Conservation (phyloP, 1,284 basidiomycete genomes). For the Tilletiaria anomala region DNA sequence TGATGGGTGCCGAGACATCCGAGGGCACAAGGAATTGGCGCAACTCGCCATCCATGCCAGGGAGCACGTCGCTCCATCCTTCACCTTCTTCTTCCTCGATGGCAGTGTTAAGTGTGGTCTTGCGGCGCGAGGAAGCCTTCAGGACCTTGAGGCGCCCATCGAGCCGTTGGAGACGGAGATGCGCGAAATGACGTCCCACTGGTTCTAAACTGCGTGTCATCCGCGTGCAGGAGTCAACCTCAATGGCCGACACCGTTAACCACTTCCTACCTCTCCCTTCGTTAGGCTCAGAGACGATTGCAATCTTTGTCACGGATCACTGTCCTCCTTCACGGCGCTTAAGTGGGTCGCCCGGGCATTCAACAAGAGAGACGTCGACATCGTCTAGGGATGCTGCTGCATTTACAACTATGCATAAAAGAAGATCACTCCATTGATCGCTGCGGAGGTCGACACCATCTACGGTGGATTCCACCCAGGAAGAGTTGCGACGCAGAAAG, state of each 20-base stretch:
- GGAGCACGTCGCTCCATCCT: too few relatives aligned
- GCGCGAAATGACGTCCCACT: conserved; percentile 1
- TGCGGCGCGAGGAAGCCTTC: too few relatives aligned
- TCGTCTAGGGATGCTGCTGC: conserved; percentile 5
- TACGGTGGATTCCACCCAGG: conserved; percentile 5
- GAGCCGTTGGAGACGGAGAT: conserved; percentile 4
- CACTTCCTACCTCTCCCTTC: conserved; percentile 4
- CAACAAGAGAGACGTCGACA: conserved; percentile 3
- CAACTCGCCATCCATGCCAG: too few relatives aligned
- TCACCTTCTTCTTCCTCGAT: too few relatives aligned
- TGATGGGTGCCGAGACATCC: too few relatives aligned
- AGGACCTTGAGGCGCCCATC: too few relatives aligned
- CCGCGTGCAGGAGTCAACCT: conserved; percentile 2
- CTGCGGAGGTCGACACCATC: conserved; percentile 5
- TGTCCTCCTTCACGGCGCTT: conserved; percentile 1
- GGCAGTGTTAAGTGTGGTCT: too few relatives aligned
- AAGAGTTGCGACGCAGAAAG: background rate
- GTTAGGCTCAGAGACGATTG: conserved; percentile 4
- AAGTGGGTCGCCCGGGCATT: conserved; percentile 4
- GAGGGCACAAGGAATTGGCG: too few relatives aligned
- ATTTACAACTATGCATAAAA: conserved; percentile 5
- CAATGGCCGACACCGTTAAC: conserved; percentile 5
- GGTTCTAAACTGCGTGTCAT: conserved; percentile 1
- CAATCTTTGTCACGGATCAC: conserved; percentile 6
- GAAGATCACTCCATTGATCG: conserved; percentile 3